Evolutionary conservation across 441 rosid genomes (phyloP).

Genomic region (Erodium chrysanthum): DNA sequence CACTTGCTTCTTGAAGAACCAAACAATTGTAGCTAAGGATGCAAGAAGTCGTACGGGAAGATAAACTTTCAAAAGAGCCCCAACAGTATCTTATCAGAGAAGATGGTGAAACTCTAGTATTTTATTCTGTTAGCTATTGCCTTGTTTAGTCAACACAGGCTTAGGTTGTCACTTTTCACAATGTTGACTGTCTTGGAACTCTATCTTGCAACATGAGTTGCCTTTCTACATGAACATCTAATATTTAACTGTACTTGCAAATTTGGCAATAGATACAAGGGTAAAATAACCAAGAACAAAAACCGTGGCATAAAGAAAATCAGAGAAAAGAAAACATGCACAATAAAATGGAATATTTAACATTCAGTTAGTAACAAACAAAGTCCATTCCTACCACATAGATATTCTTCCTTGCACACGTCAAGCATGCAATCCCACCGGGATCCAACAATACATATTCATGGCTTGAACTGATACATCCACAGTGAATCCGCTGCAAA

Average conservation of each 20-base stretch:
- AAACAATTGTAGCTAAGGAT: no score
- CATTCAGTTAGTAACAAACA: conserved; percentile 9
- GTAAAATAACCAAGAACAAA: no score
- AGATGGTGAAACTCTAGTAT: neutral
- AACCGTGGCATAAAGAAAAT: no score
- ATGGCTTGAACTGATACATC: conserved; percentile 72
- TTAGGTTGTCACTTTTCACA: no score
- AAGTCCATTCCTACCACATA: conserved; percentile 44
- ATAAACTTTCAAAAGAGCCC: neutral
- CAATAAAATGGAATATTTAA: neutral
- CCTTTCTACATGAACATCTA: no score
- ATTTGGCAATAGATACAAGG: no score
- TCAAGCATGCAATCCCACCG: conserved; percentile 82
- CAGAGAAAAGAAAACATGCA: neutral
- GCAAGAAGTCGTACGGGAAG: no score
- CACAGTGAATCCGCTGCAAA: conserved; percentile 83
- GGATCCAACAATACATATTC: conserved; percentile 62
- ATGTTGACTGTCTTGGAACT: no score
- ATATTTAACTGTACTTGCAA: no score
- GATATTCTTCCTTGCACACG: conserved; percentile 58
- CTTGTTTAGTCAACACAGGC: no score
- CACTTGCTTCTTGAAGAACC: conserved; percentile 6
- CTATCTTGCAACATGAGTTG: no score
- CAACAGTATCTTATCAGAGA: neutral
- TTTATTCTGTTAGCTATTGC: neutral